Evolutionary conservation across 2,329 filamentous ascomycete species (phyloP), one percentile per base, ranked within the genome.

Genomic region (Cladophialophora bantiana): DNA sequence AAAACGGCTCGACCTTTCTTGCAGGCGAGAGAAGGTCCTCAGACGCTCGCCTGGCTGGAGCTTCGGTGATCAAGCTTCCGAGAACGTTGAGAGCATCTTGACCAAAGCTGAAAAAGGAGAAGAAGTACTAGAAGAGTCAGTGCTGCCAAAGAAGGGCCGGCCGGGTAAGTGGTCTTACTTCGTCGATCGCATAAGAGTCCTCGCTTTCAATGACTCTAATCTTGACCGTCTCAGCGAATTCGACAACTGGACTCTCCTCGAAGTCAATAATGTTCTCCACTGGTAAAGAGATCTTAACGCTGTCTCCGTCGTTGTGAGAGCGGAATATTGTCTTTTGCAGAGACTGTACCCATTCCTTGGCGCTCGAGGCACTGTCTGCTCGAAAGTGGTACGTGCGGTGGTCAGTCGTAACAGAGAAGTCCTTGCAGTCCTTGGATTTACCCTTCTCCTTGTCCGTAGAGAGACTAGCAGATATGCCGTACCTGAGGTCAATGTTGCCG

Each of bases 281-380:
- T 0, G 94, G 94, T 34, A 98, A 81, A 0, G 92, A 95, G 63
- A 98, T 96, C 81, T 98, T 98, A 77, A 99, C 92, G 75, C 94
- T 97, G 76, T 97, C 94, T 9, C 95, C 94, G 70, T 97, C 94
- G 75, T 98, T 98, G 79, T 96, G 94, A 10, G 93, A 94, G 59
- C 94, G 87, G 76, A 98, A 98, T 65, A 98, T 97, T 72, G 97
- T 94, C 67, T 95, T 91, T 75, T 97, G 94, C 32, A 99, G 83
- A 61, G 91, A 89, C 78, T 95, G 95, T 54, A 97, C 94, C 95
- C 95, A 99, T 82, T 98, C 95, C 77, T 93, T 95, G 10, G 95
- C 95, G 75, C 92, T 97, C 3, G 89, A 85, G 1, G 87, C 84
- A 75, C 92, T 97, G 76, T 99, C 95, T 42, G 94, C 95, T 74